phyloP scores from a whole-genome alignment of 352 stramenopile species.

The Globisporangium irregulare region DNA sequence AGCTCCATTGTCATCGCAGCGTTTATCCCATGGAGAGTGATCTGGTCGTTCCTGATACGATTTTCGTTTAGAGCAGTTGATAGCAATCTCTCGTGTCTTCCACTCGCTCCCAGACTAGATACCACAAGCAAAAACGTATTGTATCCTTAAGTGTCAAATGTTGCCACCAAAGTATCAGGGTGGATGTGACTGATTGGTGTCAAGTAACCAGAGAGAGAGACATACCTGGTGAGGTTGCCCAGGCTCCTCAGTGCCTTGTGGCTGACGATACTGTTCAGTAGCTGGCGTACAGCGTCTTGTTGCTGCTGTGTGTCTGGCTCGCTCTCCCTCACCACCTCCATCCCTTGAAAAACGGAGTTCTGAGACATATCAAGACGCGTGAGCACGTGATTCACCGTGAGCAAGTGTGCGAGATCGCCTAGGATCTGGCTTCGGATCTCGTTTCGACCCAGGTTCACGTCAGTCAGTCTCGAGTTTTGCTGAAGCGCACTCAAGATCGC shows the following conservation, averaged over 20 bases:
- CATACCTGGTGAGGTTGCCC: slow-evolving; percentile 22
- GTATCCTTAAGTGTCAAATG: not conserved
- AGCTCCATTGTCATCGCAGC: slow-evolving; percentile 12
- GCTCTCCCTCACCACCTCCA: not conserved
- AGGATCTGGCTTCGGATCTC: slow-evolving; percentile 29
- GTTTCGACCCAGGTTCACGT: slow-evolving; percentile 34
- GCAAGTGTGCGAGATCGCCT: slow-evolving; percentile 14
- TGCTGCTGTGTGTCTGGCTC: not conserved
- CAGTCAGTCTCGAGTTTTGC: slow-evolving; percentile 26
- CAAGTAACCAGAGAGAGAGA: no score
- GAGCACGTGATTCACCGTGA: slow-evolving; percentile 28
- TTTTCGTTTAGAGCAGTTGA: slow-evolving; percentile 20
- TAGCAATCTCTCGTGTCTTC: slow-evolving; percentile 9
- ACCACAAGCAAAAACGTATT: not conserved
- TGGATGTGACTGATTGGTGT: not conserved
- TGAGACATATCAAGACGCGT: slow-evolving; percentile 29
- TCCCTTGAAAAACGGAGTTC: slow-evolving; percentile 17
- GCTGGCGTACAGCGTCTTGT: not conserved
- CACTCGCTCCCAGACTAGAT: not conserved
- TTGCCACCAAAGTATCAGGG: not conserved
- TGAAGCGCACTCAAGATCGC: slow-evolving; percentile 23
- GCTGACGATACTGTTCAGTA: slow-evolving; percentile 8
- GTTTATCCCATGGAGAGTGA: slow-evolving; percentile 8
- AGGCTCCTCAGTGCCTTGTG: slow-evolving; percentile 18
- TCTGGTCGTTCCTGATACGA: slow-evolving; percentile 15